phyloP scores from a whole-genome alignment of 495 filamentous ascomycete genomes.

The Penicillium alfredii region DNA sequence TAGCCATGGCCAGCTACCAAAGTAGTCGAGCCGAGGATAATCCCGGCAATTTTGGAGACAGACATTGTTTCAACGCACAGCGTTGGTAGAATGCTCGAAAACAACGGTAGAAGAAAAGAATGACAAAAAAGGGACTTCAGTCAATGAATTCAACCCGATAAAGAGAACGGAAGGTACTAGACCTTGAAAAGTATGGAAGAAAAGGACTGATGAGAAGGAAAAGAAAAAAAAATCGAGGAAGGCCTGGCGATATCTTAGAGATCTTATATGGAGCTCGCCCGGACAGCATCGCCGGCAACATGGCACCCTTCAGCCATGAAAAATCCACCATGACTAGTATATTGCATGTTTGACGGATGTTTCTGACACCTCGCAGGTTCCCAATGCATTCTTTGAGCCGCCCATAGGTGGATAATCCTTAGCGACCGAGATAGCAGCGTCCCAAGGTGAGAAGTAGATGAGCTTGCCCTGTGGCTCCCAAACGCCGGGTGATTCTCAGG shows the following conservation, averaged over 20 bases:
- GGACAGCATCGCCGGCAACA: slow-evolving; percentile 2
- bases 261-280: slow-evolving; percentile 18
- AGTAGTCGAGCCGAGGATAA: slow-evolving; percentile 45
- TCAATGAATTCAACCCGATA: slow-evolving; percentile 35
- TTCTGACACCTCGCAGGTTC: slow-evolving; percentile 13
- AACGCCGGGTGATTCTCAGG: slow-evolving; percentile 9
- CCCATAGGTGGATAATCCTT: slow-evolving; percentile 28
- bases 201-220: slow-evolving; percentile 32
- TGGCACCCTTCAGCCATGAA: slow-evolving; percentile 17
- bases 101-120: slow-evolving; percentile 20
- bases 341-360: slow-evolving; percentile 20
- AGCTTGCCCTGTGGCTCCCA: slow-evolving; percentile 17
- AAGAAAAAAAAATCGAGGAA: slow-evolving; percentile 14
- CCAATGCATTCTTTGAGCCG: slow-evolving; percentile 2
- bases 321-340: slow-evolving; percentile 13
- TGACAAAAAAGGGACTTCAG: slow-evolving; percentile 34
- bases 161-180: slow-evolving; percentile 37
- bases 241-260: slow-evolving; percentile 2
- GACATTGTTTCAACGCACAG: slow-evolving; percentile 41
- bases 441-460: slow-evolving; percentile 35
- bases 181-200: slow-evolving; percentile 25
- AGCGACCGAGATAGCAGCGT: slow-evolving; percentile 14
- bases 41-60: slow-evolving; percentile 36
- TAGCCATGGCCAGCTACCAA: slow-evolving; percentile 57
- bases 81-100: slow-evolving; percentile 24